Evolutionary conservation across 352 stramenopile species (phyloP), one percentile per base, ranked within the genome.

Genomic region (Phytophthora multivora): DNA sequence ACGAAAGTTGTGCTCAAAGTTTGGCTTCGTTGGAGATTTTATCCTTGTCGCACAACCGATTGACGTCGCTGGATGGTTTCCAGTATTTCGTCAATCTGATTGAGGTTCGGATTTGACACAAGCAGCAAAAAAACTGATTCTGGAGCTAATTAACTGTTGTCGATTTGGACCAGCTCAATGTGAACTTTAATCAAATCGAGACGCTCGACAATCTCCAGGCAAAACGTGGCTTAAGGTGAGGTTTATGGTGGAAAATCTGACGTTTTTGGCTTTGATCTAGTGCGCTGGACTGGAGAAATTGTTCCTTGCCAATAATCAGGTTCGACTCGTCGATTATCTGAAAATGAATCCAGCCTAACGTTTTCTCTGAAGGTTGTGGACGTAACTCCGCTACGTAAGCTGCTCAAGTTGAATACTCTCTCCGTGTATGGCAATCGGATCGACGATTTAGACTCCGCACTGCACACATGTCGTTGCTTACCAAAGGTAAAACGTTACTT

Each of bases 41-140:
- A n/a, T 94, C 86, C 23, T 67, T 94, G 2, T 94, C 86, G 5
- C 86, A 94, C 78, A 94, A 94, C 59, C 69, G 64, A 15, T 67
- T 94, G 19, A 55, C 63, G 21, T 83, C 75, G 36, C 65, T 94
- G 2, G 54, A 85, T 4, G 58, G 84, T 26, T 94, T 92, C 36
- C 70, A 90, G 64, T 63, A 86, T 53, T 77, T 92, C 15, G 71
- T 69, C 38, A 91, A 90, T 63, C 63, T 94, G 61, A 67, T 93
- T 25, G 86, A 94, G 63, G 83, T 94, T 50, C 21, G 31, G 6
- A 49, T 12, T 3, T 9, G 9, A 9, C 11, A 30, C 7, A 1
- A 33, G 28, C 9, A 33, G 28, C n/a, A 33, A 33, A 13, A 1
- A 33, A 13, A 9, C 3, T 33, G 28, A 9, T 33, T 33, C 11